Evolutionary conservation across 371 early-diverging fungal genomes (phyloP).

Genomic region (Actinomucor elegans): DNA sequence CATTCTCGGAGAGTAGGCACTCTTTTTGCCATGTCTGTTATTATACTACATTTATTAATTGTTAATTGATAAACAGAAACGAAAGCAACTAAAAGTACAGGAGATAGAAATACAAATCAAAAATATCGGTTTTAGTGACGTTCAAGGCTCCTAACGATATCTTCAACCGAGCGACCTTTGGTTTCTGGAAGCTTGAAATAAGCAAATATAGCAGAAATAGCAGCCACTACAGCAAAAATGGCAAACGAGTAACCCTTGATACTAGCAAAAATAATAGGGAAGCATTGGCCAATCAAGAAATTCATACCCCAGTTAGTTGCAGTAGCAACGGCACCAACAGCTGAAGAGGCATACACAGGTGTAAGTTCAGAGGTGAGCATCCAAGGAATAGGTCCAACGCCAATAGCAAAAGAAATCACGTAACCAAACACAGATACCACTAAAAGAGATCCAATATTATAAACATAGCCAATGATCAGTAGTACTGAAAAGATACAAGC

Average conservation of each 20-base stretch:
- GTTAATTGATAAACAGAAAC: too few species aligned
- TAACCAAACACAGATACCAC: constrained; percentile 75
- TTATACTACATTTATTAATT: too few species aligned
- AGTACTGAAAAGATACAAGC: constrained; percentile 55
- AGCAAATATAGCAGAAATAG: constrained; percentile 27
- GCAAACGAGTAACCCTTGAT: constrained; percentile 22
- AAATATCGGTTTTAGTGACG: background rate
- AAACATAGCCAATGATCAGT: constrained; percentile 57
- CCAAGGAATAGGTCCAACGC: constrained; percentile 86
- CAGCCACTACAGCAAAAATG: constrained; percentile 27
- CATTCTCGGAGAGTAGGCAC: too few species aligned
- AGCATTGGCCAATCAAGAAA: constrained; percentile 26
- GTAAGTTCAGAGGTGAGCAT: constrained; percentile 71
- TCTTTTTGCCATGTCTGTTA: too few species aligned
- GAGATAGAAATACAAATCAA: background rate
- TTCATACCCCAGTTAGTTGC: constrained; percentile 61
- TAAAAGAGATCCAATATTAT: constrained; percentile 48
- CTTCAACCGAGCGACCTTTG: constrained; percentile 64
- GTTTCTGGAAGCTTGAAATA: constrained; percentile 78
- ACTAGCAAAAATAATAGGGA: constrained; percentile 15
- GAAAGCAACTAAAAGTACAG: too few species aligned
- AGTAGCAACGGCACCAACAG: constrained; percentile 53
- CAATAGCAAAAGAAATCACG: constrained; percentile 82
- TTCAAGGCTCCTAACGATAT: constrained; percentile 32
- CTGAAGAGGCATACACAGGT: constrained; percentile 65